Evolutionary conservation across 2,329 filamentous ascomycete species (phyloP), one percentile per base, ranked within the genome.

Genomic region (Cephalotrichum gorgonifer): DNA sequence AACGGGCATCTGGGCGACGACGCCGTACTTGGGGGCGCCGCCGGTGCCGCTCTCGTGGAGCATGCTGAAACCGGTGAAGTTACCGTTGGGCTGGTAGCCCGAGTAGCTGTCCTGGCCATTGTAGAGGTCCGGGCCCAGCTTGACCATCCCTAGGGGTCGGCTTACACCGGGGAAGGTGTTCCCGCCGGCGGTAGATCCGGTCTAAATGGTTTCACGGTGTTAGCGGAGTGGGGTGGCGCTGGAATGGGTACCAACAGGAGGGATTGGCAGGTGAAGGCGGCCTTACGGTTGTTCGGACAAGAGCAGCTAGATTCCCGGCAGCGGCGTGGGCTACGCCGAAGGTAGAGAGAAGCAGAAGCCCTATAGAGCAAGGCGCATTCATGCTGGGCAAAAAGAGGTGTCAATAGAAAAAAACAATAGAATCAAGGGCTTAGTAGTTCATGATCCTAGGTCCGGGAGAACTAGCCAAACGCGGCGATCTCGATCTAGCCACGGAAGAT

Each of bases 21-120:
- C 78, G 4, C 83, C 83, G 52, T 86, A 86, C 60, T 85, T 86
- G 1, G 83, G 80, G 2, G 79, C 79, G 2, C 83, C 83, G 7
- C 83, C 83, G 0, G 81, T 86, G 3, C 81, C 81, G 52, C 75
- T 77, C 58, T 83, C 79, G 54, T 84, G 81, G 56, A 83, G 76
- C 73, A 83, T 70, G 51, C 74, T 78, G 60, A 82, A 81, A 17
- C 76, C 79, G 2, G 72, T 76, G 54, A 82, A 75, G 28, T 73
- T 70, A 3, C 78, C 77, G 26, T 61, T 62, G 0, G 68, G 57
- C 43, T 69, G 65, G 52, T 76, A 79, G 15, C 75, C 75, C 2
- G 74, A 77, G 54, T 78, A 78, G 22, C 68, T 67, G 53, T 78
- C 74, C 9, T 62, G 63, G 12, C 71, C 72, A 12, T 66, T 68